A percentile compares a stretch with the other conserved stretches of the same genome.
phyloP scores from a whole-genome alignment of 805 yeast genomes.

The Sugiyamaella smithiae region DNA sequence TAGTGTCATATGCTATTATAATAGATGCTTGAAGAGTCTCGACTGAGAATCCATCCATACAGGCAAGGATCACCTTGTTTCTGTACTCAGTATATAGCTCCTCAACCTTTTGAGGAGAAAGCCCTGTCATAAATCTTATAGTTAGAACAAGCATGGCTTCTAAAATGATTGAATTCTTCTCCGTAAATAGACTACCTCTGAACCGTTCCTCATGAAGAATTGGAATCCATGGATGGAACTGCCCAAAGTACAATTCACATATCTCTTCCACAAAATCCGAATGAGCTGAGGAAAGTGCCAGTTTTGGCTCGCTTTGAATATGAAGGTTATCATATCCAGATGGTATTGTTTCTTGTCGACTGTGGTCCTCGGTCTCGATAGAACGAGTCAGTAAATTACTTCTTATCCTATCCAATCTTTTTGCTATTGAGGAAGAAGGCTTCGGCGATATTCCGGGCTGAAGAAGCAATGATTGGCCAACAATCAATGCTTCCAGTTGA shows the following conservation, averaged over 20 bases:
- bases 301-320: neutral
- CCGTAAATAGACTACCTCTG: neutral
- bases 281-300: conserved; percentile 6
- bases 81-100: conserved; percentile 14
- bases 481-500: conserved; percentile 15
- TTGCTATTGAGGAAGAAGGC: neutral
- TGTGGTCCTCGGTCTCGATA: neutral
- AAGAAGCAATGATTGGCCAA: conserved; percentile 16
- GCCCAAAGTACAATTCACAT: conserved; percentile 15
- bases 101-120: conserved; percentile 9
- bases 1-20: conserved; percentile 20
- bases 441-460: conserved; percentile 3
- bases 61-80: conserved; percentile 15
- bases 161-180: conserved; percentile 9
- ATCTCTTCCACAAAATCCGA: conserved; percentile 9
- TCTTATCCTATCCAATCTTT: neutral
- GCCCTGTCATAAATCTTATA: conserved; percentile 10
- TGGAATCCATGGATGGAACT: conserved; percentile 23
- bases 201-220: conserved; percentile 18
- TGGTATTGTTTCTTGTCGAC: neutral
- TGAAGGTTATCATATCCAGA: neutral
- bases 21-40: conserved; percentile 19
- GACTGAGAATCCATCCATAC: conserved; percentile 19
- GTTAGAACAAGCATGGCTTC: conserved; percentile 19
- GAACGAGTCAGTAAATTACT: neutral